Base-by-base conservation (phyloP, 1,284 basidiomycete species). In the Gymnopus androsaceus region DNA sequence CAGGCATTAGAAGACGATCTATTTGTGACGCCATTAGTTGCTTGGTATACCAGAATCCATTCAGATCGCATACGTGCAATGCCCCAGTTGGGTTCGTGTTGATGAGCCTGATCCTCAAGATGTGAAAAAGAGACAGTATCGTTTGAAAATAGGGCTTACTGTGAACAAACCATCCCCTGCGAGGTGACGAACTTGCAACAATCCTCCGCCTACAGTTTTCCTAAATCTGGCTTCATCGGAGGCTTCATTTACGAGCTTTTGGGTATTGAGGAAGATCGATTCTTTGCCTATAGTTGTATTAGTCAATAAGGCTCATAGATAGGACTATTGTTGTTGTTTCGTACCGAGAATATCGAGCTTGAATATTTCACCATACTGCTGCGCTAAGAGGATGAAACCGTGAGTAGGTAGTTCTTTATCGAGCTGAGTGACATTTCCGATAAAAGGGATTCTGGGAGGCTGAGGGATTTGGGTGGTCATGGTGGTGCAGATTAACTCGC, bases 1-100 rank as follows among this genome's bases (percentile, higher is more conserved):
- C 76, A 11, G 80, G 80, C 69, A 80, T 76, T 17, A 83, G 73
- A 37, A 83, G 69, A 31, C 79, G 78, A 66, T 83, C 79, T 75
- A 34, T 21, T 11, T 7, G 15, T 14, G 19, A 15, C 1, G 21
- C n/a, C 4, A 28, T 50, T 1, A 15, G 8, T 11, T 28, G 25
- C 15, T 19, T 15, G 33, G 15, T 1, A 30, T 15, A 25, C 21
- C 48, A 12, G 6, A 23, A 25, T 17, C 8, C 27, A 37, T 37
- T 15, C 6, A 15, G 11, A 31, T n/a, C 31, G 65, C 75, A 51
- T 62, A 79, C 76, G 78, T 19, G 77, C 76, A 38, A 77, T 68
- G 9, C 67, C 75, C 80, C 80, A 82, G 64, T 79, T 79, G 37
- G 71, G 70, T 59, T 83, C 80, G 5, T 72, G 69, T 15, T 67